phyloP scores from a whole-genome alignment of 192 early-diverging fungal genomes.

The Coemansia sp. region DNA sequence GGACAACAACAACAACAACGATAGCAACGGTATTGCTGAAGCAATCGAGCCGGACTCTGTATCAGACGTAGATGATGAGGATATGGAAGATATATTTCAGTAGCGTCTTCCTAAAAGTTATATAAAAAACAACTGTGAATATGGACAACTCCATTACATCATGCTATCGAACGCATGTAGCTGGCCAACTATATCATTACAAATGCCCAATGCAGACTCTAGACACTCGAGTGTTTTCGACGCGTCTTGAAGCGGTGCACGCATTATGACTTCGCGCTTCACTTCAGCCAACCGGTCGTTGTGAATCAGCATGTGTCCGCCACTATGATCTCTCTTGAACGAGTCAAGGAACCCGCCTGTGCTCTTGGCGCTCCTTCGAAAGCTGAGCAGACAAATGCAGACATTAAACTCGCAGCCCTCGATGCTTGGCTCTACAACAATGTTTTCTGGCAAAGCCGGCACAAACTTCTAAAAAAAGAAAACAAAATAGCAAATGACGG shows the following conservation, averaged over 20 bases:
- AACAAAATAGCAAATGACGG: no score
- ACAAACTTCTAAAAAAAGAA: constrained; percentile 36
- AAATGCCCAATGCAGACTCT: constrained; percentile 18
- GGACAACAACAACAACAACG: background rate
- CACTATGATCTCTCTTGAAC: constrained; percentile 29
- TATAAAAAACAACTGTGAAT: no score
- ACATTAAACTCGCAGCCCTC: constrained; percentile 11
- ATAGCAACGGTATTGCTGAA: constrained; percentile 1
- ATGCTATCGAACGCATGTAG: constrained; percentile 32
- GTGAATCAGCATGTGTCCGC: constrained; percentile 37
- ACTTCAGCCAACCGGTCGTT: constrained; percentile 38
- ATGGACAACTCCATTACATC: no score
- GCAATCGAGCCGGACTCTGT: constrained; percentile 30
- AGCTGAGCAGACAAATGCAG: constrained; percentile 34
- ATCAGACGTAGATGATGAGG: constrained; percentile 41
- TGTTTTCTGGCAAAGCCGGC: constrained; percentile 38
- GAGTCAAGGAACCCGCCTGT: constrained; percentile 39
- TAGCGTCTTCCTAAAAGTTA: no score
- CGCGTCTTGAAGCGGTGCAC: constrained; percentile 11
- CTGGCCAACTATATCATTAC: constrained; percentile 35
- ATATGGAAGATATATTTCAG: constrained; percentile 49
- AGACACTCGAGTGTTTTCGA: constrained; percentile 8
- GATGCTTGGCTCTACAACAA: constrained; percentile 33
- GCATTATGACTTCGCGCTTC: constrained; percentile 25
- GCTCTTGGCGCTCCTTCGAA: constrained; percentile 20